These are phyloP conservation scores for Paspalum vaginatum DNA, from an alignment of 176 grass and related monocot genomes.

Conservation along the genomic window DNA sequence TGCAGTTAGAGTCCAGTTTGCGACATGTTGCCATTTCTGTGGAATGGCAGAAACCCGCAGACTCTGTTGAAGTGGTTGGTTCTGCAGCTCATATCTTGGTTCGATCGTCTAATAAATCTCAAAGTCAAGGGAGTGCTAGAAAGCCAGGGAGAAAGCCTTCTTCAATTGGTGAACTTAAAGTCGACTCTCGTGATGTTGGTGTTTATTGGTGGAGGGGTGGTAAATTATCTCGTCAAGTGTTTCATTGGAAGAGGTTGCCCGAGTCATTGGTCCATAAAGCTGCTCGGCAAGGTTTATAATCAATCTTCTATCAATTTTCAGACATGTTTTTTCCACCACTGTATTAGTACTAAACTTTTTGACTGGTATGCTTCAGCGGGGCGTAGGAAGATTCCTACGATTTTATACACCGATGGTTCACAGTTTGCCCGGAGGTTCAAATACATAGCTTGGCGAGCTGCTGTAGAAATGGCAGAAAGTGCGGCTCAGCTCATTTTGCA, in stretches of 20 bases:
- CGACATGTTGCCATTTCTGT: slow-evolving; percentile 63
- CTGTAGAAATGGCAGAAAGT: slow-evolving; percentile 85
- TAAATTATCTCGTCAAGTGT: slow-evolving; percentile 77
- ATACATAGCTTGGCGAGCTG: slow-evolving; percentile 84
- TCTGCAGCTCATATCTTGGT: slow-evolving; percentile 77
- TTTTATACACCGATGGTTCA: slow-evolving; percentile 83
- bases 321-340: slow-evolving; percentile 5
- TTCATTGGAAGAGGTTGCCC: slow-evolving; percentile 95
- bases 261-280: slow-evolving; percentile 61
- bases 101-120: slow-evolving; percentile 56
- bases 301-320: slow-evolving; percentile 29
- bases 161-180: slow-evolving; percentile 53
- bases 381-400: slow-evolving; percentile 80
- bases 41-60: slow-evolving; percentile 90
- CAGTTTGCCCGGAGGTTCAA: slow-evolving; percentile 84
- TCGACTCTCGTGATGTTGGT: slow-evolving; percentile 60
- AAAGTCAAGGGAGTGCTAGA: slow-evolving; percentile 50
- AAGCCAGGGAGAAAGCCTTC: slow-evolving; percentile 73
- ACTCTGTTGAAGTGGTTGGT: slow-evolving; percentile 84
- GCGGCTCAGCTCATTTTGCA: slow-evolving; percentile 77
- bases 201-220: slow-evolving; percentile 98
- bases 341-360: slow-evolving; percentile 34
- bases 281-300: slow-evolving; percentile 87
- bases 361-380: slow-evolving; percentile 67
- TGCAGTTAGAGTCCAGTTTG: slow-evolving; percentile 91